Evolutionary conservation across 106 monocot species (phyloP).

Genomic region (Xerophyta viscosa): DNA sequence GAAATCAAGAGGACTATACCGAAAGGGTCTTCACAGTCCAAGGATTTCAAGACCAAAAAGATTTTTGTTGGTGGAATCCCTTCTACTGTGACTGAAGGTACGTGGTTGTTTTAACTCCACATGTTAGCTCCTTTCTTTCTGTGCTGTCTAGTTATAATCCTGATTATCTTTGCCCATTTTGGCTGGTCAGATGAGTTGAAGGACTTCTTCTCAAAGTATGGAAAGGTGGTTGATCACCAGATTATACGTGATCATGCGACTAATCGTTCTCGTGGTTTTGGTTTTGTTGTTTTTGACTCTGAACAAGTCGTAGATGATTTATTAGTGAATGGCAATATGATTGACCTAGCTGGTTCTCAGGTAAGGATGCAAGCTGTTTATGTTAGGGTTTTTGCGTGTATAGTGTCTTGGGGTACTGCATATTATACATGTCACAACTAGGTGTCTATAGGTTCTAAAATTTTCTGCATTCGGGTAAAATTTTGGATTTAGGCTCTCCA

Average conservation of each 20-base stretch:
- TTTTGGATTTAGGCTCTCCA: no score
- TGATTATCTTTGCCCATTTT: slow-evolving; percentile 2
- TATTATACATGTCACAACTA: neutral
- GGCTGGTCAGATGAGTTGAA: slow-evolving; percentile 70
- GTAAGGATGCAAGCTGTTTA: slow-evolving; percentile 27
- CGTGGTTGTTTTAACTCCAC: no score
- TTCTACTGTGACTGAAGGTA: slow-evolving; percentile 62
- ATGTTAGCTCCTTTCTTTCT: no score
- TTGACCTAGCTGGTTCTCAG: slow-evolving; percentile 83
- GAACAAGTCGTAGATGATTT: slow-evolving; percentile 81
- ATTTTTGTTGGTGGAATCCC: slow-evolving; percentile 98
- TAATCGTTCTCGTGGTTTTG: slow-evolving; percentile 88
- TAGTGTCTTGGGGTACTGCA: neutral
- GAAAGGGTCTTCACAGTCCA: slow-evolving; percentile 55
- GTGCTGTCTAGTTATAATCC: no score
- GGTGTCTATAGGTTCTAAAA: neutral
- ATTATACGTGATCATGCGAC: slow-evolving; percentile 82
- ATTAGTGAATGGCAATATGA: slow-evolving; percentile 86
- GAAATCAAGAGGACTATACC: slow-evolving; percentile 98
- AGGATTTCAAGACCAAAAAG: slow-evolving; percentile 92
- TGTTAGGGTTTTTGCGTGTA: neutral
- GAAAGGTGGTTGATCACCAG: slow-evolving; percentile 79
- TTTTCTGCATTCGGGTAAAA: neutral
- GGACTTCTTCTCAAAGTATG: slow-evolving; percentile 67
- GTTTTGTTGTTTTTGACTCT: slow-evolving; percentile 77